Percentiles rank a stretch among this genome's conserved stretches.
Evolutionary conservation across 1,284 basidiomycete genomes (phyloP).

Genomic region (Malassezia psittaci): DNA sequence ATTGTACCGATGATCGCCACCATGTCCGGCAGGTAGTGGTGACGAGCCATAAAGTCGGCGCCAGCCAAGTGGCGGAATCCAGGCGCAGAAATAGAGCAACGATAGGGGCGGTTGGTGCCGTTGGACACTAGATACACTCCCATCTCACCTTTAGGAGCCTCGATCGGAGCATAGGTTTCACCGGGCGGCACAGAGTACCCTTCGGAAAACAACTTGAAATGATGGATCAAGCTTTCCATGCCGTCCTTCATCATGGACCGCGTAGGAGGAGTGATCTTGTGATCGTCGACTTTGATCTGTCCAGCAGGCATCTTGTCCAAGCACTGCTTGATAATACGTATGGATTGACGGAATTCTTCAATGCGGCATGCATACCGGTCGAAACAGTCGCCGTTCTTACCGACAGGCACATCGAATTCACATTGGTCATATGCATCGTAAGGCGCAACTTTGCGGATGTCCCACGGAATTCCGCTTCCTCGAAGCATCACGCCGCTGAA

Average conservation of each 20-base stretch:
- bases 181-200: slow-evolving; percentile 91
- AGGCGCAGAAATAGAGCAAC: slow-evolving; percentile 46
- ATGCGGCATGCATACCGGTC: slow-evolving; percentile 90
- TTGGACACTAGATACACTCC: slow-evolving; percentile 48
- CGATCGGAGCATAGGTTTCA: slow-evolving; percentile 94
- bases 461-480: slow-evolving; percentile 89
- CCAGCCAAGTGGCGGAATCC: slow-evolving; percentile 46
- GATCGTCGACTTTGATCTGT: slow-evolving; percentile 87
- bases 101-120: slow-evolving; percentile 45
- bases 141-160: slow-evolving; percentile 99
- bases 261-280: slow-evolving; percentile 94
- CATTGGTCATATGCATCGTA: slow-evolving; percentile 98
- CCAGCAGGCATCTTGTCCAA: slow-evolving; percentile 95
- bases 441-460: slow-evolving; percentile 74
- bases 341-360: slow-evolving; percentile 91
- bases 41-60: slow-evolving; percentile 42
- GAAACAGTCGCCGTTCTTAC: slow-evolving; percentile 94
- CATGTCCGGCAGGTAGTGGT: slow-evolving; percentile 44
- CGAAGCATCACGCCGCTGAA: slow-evolving; percentile 97
- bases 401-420: slow-evolving; percentile 88
- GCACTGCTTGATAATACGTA: slow-evolving; percentile 73
- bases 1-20: slow-evolving; percentile 47
- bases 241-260: slow-evolving; percentile 97
- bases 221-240: slow-evolving; percentile 91
- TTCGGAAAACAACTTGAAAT: slow-evolving; percentile 93